phyloP scores from a whole-genome alignment of 306 rosid species.

The Rosa chinensis region DNA sequence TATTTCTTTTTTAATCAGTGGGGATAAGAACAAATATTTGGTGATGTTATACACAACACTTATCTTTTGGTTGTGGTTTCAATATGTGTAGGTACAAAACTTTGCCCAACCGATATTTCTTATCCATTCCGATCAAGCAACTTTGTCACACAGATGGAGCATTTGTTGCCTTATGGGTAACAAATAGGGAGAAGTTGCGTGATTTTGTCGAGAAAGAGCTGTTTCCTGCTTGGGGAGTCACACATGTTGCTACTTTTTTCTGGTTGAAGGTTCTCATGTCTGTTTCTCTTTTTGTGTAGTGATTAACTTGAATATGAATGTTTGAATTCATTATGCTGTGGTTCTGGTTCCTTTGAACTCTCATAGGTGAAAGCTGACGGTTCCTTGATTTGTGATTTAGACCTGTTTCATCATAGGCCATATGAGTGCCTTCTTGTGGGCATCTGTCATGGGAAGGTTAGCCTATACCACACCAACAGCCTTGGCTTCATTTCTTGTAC shows the following conservation, averaged over 20 bases:
- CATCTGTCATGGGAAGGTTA: constrained; percentile 60
- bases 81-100: constrained; percentile 71
- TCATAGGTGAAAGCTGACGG: constrained; percentile 80
- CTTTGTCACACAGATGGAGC: constrained; percentile 76
- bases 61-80: neutral
- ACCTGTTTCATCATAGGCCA: constrained; percentile 90
- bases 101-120: constrained; percentile 73
- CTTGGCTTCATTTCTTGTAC: neutral
- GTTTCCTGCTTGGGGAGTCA: constrained; percentile 88
- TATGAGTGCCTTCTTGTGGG: constrained; percentile 88
- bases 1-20: neutral
- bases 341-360: constrained; percentile 22
- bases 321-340: constrained; percentile 23
- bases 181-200: constrained; percentile 89
- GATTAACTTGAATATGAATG: neutral
- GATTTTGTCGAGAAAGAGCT: constrained; percentile 78
- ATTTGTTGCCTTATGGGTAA: constrained; percentile 87
- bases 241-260: constrained; percentile 60
- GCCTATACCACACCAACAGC: neutral
- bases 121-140: constrained; percentile 77
- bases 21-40: neutral
- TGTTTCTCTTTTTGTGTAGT: neutral
- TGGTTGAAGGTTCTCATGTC: constrained; percentile 76
- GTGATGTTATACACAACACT: neutral
- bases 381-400: constrained; percentile 72